Conservation (phyloP, 2,329 filamentous ascomycete genomes). For the Biscogniauxia sp. region DNA sequence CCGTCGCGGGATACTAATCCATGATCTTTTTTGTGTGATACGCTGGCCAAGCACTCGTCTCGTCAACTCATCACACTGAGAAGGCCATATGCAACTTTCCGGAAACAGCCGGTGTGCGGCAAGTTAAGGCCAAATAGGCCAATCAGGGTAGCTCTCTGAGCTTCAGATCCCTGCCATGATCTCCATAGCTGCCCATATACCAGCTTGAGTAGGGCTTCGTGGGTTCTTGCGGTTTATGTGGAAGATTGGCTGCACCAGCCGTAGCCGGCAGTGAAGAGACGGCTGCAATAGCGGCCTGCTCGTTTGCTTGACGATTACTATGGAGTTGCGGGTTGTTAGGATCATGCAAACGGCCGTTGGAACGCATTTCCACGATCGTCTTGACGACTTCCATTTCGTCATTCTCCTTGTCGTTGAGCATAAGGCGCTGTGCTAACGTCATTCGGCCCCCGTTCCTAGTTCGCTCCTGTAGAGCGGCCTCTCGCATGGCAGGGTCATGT, state of each 20-base stretch:
- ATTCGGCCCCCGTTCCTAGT: slow-evolving; percentile 64
- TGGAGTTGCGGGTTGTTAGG: slow-evolving; percentile 30
- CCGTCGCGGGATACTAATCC: slow-evolving; percentile 12
- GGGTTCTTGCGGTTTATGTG: slow-evolving; percentile 40
- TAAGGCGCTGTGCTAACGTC: slow-evolving; percentile 63
- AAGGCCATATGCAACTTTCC: slow-evolving; percentile 2
- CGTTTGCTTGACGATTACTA: slow-evolving; percentile 30
- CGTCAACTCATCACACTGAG: slow-evolving; percentile 27
- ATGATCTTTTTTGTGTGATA: slow-evolving; percentile 3
- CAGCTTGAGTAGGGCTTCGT: slow-evolving; percentile 33
- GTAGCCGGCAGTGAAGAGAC: slow-evolving; percentile 28
- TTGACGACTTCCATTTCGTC: slow-evolving; percentile 65
- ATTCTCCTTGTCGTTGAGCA: slow-evolving; percentile 66
- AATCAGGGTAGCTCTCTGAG: slow-evolving; percentile 5
- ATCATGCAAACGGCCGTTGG: slow-evolving; percentile 52
- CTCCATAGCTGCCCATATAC: slow-evolving; percentile 2
- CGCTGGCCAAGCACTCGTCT: slow-evolving; percentile 7
- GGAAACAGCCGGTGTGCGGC: not conserved
- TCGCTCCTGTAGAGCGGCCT: slow-evolving; percentile 61
- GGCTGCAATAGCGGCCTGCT: slow-evolving; percentile 15
- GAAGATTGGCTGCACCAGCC: slow-evolving; percentile 28
- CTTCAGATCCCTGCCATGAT: slow-evolving; percentile 31
- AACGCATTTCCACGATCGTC: slow-evolving; percentile 63
- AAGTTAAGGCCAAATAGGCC: not conserved
- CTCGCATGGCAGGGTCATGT: slow-evolving; percentile 62